Evolutionary conservation across 73 alveolate genomes (phyloP), one percentile per base, ranked within the genome.

Genomic region (Paramecium sonneborni): DNA sequence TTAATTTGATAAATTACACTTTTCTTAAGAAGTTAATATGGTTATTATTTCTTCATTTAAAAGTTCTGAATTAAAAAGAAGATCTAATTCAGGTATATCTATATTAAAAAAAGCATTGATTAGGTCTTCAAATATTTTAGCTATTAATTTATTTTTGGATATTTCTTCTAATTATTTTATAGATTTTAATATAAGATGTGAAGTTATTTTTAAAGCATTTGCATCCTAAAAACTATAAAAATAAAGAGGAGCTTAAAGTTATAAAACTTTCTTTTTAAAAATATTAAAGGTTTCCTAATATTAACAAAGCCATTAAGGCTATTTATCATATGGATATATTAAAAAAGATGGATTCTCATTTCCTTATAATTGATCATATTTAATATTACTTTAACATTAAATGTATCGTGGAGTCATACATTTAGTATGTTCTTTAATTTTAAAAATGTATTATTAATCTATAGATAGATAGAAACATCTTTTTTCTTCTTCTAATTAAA

Each of bases 21-120:
- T 34, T 37, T 20, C 37, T 37, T 62, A 62, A 26, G 24, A 14
- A 7, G 48, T 72, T 37, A 72, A 37, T 32, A 72, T 12, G 21
- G 38, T n/a, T 35, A 72, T 34, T 72, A 72, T 35, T 72, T 72
- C 86, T 11, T 30, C 86, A 72, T 72, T 72, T 62, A 62, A 62
- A 12, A 62, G 28, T 0, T 35, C 35, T 10, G 20, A 14, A 34
- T 72, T 72, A 18, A 72, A 30, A 28, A 38, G 44, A n/a, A 37
- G 44, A 72, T 72, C 57, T 72, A 38, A 5, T 15, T 72, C 55
- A 12, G 58, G 86, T 12, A 38, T 32, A 8, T 35, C 55, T 0
- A 35, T 38, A 32, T 72, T 38, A 38, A 72, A 72, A 8, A 72
- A 30, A 12, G 58, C 26, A 5, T 38, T 72, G 8, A 72, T 72